Evolutionary conservation across 257 asterid genomes (phyloP), one percentile per base, ranked within the genome.

Genomic region (Plectranthus barbatus): DNA sequence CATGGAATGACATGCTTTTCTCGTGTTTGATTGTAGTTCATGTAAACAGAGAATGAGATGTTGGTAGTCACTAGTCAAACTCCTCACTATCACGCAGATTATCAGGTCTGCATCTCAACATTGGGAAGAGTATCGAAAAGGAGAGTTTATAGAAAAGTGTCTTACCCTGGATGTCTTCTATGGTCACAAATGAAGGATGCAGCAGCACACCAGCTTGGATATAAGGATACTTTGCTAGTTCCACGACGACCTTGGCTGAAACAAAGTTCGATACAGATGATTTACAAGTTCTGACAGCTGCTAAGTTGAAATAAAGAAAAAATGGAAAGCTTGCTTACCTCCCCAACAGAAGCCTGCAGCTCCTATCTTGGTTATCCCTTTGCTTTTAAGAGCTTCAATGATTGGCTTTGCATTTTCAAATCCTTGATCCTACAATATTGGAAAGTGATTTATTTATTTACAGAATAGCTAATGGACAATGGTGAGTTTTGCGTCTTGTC

Each of bases 291-390:
- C 7, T 29, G 1, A 17, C 20, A 11, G 15, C 8, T 31, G 17
- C 5, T n/a, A 29, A 26, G 13, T 26, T 13, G 14, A 26, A 11
- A 23, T 6, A 37, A 23, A 36, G 52, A 9, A 39, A 34, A 17
- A 2, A 18, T 1, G 47, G 44, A 0, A 34, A 29, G 8, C 56
- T 57, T 29, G 44, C 6, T 9, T 19, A 83, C 94, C 90, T 71
- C 90, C 90, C 88, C 94, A 85, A 20, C 90, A 85, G 69, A 80
- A 85, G 65, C 94, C 94, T 19, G 41, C 90, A 49, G 84, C 94
- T 64, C 88, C 94, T 15, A 85, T 72, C 72, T 79, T 81, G 33
- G 77, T 70, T 55, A 71, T 50, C 56, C 90, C 90, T 52, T 77
- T 81, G 77, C 79, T 67, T 72, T 80, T 84, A 3, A 86, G 52